Base-by-base conservation (phyloP, 805 yeast genomes). In the Cephaloascus fragrans region DNA sequence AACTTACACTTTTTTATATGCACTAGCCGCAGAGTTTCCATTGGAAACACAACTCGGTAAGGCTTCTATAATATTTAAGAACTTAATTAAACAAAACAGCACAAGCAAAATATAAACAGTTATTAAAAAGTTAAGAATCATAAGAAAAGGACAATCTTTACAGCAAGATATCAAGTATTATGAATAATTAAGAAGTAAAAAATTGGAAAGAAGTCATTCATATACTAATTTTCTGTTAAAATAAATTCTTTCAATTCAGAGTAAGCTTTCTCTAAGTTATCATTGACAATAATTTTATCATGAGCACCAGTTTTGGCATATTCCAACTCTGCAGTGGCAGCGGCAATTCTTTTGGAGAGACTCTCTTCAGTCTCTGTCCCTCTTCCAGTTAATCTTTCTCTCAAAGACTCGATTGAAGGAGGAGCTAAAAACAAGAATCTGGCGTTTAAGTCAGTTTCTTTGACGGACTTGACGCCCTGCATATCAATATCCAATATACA, bases 391-490 rank as follows among this genome's bases (percentile, higher is more conserved):
- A 93, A 75, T 63, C 99, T 79, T 44, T 64, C 59, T 55, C 76
- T 76, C 52, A 93, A 74, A 39, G 71, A 77, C 39, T 86, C 96
- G 47, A 88, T 65, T 16, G 93, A 81, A 23, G 99, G 98, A 26
- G 99, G 99, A 32, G 96, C 82, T 44, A 93, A 60, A 56, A 93
- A 93, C 49, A 93, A 65, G 61, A 59, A 93, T 59, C 89, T 74
- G 20, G 98, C 96, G 50, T 85, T 77, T 51, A 93, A 71, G 48
- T 76, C 75, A 15, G 95, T 77, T 40, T 76, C 64, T 66, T 93
- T 93, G 47, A 93, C 96, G 19, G 87, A 73, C 65, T 84, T 82
- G 52, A 93, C 98, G 48, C 99, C 99, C 67, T 93, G 97, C 97
- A 90, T 89, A 73, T 93, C 99, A 48, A 93, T 93, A 63, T 93